Evolutionary conservation across 331 rosid genomes (phyloP).

Genomic region (Dryas integrifolia): DNA sequence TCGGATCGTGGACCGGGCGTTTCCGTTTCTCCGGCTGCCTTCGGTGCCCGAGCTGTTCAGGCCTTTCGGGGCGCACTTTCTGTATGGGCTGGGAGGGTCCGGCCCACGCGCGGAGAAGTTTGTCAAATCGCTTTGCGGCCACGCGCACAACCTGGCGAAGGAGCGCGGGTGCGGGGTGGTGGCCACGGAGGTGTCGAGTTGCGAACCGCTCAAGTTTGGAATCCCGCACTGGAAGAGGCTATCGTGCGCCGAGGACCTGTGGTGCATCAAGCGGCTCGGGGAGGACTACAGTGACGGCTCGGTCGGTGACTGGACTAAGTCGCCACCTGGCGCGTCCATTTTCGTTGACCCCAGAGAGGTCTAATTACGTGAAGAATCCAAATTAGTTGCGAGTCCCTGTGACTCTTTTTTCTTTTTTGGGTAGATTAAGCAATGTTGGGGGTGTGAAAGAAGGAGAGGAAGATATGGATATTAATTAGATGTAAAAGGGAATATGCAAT

Average conservation of each 20-base stretch:
- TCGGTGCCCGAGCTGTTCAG: conserved; percentile 70
- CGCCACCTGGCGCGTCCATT: conserved; percentile 67
- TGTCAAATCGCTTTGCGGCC: conserved; percentile 59
- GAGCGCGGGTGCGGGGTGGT: conserved; percentile 68
- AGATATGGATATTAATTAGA: conserved; percentile 24
- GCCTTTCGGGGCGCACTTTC: conserved; percentile 76
- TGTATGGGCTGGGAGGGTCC: conserved; percentile 81
- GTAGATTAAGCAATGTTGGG: neutral
- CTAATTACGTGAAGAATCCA: conserved; percentile 30
- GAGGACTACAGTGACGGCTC: conserved; percentile 88
- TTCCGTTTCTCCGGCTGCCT: conserved; percentile 72
- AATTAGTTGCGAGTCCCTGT: neutral
- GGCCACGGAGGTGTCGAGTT: conserved; percentile 70
- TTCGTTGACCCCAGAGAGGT: conserved; percentile 96
- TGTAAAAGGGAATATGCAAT: conserved; percentile 29
- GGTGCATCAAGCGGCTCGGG: conserved; percentile 83
- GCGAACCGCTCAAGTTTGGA: conserved; percentile 59
- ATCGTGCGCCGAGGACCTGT: conserved; percentile 72
- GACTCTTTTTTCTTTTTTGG: neutral
- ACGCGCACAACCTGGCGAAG: conserved; percentile 75
- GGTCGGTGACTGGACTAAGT: conserved; percentile 95
- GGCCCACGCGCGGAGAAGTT: conserved; percentile 62
- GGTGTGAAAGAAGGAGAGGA: neutral
- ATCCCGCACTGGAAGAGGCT: conserved; percentile 90
- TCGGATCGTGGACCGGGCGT: conserved; percentile 59